phyloP scores from a whole-genome alignment of 768 basidiomycete species.

The Phallus indusiatus region DNA sequence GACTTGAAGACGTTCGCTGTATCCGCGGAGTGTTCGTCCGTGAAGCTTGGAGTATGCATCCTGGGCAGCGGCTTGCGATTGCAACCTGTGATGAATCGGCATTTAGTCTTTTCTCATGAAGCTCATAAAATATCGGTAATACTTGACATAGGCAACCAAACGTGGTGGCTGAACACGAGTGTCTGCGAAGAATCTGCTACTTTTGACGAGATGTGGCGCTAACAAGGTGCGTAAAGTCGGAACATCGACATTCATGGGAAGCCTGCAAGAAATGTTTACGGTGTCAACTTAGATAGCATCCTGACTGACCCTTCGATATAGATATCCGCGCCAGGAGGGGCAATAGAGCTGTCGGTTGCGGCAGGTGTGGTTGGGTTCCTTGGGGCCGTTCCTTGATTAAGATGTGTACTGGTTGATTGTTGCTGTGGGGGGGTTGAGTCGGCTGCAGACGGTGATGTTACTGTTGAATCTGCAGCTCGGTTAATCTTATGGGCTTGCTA shows the following conservation, averaged over 20 bases:
- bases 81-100: slow-evolving; percentile 37
- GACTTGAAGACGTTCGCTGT: slow-evolving; percentile 40
- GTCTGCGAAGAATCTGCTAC: slow-evolving; percentile 59
- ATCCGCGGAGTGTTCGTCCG: slow-evolving; percentile 71
- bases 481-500: slow-evolving; percentile 76
- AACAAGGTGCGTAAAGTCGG: slow-evolving; percentile 59
- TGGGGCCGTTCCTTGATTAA: not conserved
- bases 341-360: slow-evolving; percentile 22
- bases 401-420: not conserved
- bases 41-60: slow-evolving; percentile 71
- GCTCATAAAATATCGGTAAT: not conserved
- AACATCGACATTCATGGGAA: slow-evolving; percentile 63
- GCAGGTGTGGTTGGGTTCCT: not conserved
- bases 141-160: not conserved
- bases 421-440: not conserved
- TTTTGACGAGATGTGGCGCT: slow-evolving; percentile 61
- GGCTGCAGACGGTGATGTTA: not conserved
- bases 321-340: slow-evolving; percentile 58
- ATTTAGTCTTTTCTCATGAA: not conserved
- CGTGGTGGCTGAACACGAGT: slow-evolving; percentile 2
- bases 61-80: slow-evolving; percentile 62
- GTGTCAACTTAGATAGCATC: not conserved
- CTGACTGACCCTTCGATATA: slow-evolving; percentile 63
- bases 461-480: slow-evolving; percentile 24
- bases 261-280: slow-evolving; percentile 24